phyloP scores from a whole-genome alignment of 495 filamentous ascomycete genomes.

The Xylaria cubensis region DNA sequence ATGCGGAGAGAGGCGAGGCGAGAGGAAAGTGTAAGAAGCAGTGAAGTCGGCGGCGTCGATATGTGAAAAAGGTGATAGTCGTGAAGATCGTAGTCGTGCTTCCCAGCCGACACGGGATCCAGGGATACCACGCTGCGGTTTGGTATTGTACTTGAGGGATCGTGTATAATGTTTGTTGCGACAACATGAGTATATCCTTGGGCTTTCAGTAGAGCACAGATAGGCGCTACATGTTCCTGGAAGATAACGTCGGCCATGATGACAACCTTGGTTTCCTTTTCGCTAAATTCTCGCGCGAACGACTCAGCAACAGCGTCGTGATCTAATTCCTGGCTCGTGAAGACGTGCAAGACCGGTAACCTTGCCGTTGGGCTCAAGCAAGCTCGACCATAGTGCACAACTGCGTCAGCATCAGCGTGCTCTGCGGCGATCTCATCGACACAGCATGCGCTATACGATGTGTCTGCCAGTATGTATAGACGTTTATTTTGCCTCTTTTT shows the following conservation, averaged over 20 bases:
- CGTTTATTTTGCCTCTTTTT: slow-evolving; percentile 39
- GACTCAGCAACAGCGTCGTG: slow-evolving; percentile 61
- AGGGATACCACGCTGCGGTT: slow-evolving; percentile 65
- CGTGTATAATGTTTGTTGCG: slow-evolving; percentile 72
- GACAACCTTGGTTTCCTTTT: slow-evolving; percentile 68
- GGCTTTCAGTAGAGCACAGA: slow-evolving; percentile 30
- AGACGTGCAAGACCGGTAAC: slow-evolving; percentile 90
- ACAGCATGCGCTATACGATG: slow-evolving; percentile 95
- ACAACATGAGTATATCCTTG: slow-evolving; percentile 75
- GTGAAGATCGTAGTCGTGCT: slow-evolving; percentile 53
- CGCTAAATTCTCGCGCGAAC: slow-evolving; percentile 73
- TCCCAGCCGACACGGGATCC: slow-evolving; percentile 7
- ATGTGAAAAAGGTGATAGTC: slow-evolving; percentile 90
- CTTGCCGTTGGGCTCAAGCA: slow-evolving; percentile 91
- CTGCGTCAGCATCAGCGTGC: slow-evolving; percentile 86
- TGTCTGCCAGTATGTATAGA: slow-evolving; percentile 91
- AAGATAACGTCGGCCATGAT: slow-evolving; percentile 93
- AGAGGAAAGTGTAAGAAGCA: slow-evolving; percentile 86
- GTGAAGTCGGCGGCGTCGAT: slow-evolving; percentile 78
- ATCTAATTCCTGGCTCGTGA: slow-evolving; percentile 73
- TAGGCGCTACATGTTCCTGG: slow-evolving; percentile 65
- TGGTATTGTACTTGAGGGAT: slow-evolving; percentile 83
- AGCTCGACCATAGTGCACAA: slow-evolving; percentile 93
- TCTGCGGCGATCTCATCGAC: slow-evolving; percentile 97
- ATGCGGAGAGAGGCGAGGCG: slow-evolving; percentile 81